Evolutionary conservation across 768 basidiomycete species (phyloP).

Genomic region (Cyathus striatus): DNA sequence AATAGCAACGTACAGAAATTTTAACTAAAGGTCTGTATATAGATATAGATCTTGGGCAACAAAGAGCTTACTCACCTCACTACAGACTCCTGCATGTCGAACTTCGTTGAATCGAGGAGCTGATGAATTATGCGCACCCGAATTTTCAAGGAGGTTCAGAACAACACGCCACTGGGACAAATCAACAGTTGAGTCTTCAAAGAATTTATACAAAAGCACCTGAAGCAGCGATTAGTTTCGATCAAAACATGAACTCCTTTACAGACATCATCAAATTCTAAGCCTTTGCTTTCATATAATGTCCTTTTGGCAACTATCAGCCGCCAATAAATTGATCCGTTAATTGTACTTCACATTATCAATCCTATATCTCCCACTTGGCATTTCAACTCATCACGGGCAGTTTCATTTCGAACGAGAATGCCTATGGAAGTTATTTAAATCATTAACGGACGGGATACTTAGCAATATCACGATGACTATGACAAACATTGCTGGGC

Average conservation of each 20-base stretch:
- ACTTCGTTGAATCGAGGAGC: slow-evolving; percentile 45
- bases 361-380: slow-evolving; percentile 56
- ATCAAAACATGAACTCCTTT: not conserved
- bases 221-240: slow-evolving; percentile 13
- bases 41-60: not conserved
- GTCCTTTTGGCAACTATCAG: slow-evolving; percentile 27
- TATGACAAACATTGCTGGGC: slow-evolving; percentile 52
- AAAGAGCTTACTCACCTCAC: slow-evolving; percentile 36
- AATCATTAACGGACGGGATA: not conserved
- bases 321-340: not conserved
- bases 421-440: slow-evolving; percentile 41
- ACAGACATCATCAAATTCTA: slow-evolving; percentile 61
- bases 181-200: slow-evolving; percentile 53
- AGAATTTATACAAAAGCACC: slow-evolving; percentile 76
- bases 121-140: slow-evolving; percentile 5
- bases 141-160: slow-evolving; percentile 32
- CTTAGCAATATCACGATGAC: not conserved
- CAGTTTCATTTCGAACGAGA: slow-evolving; percentile 58
- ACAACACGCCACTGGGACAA: slow-evolving; percentile 57
- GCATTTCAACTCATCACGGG: slow-evolving; percentile 37
- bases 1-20: slow-evolving; percentile 65
- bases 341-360: slow-evolving; percentile 40
- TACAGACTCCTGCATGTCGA: slow-evolving; percentile 51
- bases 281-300: slow-evolving; percentile 59
- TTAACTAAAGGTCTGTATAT: slow-evolving; percentile 35